Evolutionary conservation across 148 eudicot species (phyloP).

Genomic region (Selenicereus undatus): DNA sequence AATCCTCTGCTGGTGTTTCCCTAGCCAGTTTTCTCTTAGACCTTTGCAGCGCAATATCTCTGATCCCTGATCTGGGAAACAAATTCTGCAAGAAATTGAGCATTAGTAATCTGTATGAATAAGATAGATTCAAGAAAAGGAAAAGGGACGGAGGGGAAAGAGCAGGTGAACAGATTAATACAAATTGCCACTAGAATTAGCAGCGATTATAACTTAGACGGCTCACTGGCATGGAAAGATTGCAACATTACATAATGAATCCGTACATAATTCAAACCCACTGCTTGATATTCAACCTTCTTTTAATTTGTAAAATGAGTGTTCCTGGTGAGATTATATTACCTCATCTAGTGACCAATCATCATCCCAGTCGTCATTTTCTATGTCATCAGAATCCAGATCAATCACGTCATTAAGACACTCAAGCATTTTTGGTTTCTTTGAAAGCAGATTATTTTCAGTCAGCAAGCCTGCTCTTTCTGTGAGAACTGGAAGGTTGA

Average conservation of each 20-base stretch:
- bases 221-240: background rate
- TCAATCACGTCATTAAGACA: slow-evolving; percentile 32
- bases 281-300: background rate
- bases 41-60: slow-evolving; percentile 24
- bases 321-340: background rate
- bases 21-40: slow-evolving; percentile 31
- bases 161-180: background rate
- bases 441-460: slow-evolving; percentile 22
- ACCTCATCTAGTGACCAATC: slow-evolving; percentile 57
- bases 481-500: slow-evolving; percentile 27
- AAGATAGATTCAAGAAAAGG: background rate
- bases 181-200: background rate
- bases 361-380: slow-evolving; percentile 31
- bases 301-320: background rate
- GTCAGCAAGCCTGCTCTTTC: slow-evolving; percentile 20
- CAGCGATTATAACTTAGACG: background rate
- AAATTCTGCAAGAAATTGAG: slow-evolving; percentile 32
- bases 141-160: slow-evolving; percentile 6
- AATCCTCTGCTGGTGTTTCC: slow-evolving; percentile 22
- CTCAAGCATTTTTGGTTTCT: slow-evolving; percentile 30
- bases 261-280: background rate
- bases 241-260: background rate
- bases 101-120: background rate
- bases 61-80: slow-evolving; percentile 35
- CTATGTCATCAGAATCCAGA: slow-evolving; percentile 42